Conservation (phyloP, 129 eudicot species). For the Helianthus tuberosus region DNA sequence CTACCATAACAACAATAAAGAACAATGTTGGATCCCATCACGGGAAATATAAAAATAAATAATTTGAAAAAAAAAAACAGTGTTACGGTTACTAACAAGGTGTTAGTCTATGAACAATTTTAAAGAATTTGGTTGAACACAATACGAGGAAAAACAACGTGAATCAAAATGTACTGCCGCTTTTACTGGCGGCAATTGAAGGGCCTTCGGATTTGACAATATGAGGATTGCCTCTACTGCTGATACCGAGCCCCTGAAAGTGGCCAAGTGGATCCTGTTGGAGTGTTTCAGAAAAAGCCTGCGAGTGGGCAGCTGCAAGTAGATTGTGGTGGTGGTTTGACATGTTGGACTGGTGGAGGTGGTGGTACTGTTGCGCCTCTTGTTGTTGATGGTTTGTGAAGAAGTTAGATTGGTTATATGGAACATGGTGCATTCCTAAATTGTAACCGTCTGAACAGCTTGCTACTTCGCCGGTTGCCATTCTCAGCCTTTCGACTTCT, state of each 20-base stretch:
- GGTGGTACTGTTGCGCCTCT: slow-evolving; percentile 61
- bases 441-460: slow-evolving; percentile 67
- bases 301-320: slow-evolving; percentile 48
- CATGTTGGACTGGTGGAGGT: slow-evolving; percentile 61
- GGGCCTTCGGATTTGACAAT: slow-evolving; percentile 70
- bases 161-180: slow-evolving; percentile 73
- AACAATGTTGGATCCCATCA: not conserved
- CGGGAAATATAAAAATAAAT: slow-evolving; percentile 36
- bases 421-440: slow-evolving; percentile 64
- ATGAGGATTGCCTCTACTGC: slow-evolving; percentile 53
- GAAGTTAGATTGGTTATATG: slow-evolving; percentile 67
- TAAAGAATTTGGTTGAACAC: slow-evolving; percentile 35
- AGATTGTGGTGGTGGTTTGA: slow-evolving; percentile 46
- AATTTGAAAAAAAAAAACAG: slow-evolving; percentile 25
- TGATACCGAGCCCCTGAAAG: slow-evolving; percentile 82
- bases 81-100: slow-evolving; percentile 49
- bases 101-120: slow-evolving; percentile 79
- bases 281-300: slow-evolving; percentile 41
- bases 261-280: slow-evolving; percentile 77
- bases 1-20: not conserved
- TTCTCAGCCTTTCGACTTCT: slow-evolving; percentile 84
- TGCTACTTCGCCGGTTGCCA: slow-evolving; percentile 84
- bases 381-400: slow-evolving; percentile 52
- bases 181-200: slow-evolving; percentile 71
- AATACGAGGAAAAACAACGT: slow-evolving; percentile 18